These are phyloP conservation scores for Cubamyces lactineus DNA, from an alignment of 768 basidiomycete genomes.

Conservation along the genomic window DNA sequence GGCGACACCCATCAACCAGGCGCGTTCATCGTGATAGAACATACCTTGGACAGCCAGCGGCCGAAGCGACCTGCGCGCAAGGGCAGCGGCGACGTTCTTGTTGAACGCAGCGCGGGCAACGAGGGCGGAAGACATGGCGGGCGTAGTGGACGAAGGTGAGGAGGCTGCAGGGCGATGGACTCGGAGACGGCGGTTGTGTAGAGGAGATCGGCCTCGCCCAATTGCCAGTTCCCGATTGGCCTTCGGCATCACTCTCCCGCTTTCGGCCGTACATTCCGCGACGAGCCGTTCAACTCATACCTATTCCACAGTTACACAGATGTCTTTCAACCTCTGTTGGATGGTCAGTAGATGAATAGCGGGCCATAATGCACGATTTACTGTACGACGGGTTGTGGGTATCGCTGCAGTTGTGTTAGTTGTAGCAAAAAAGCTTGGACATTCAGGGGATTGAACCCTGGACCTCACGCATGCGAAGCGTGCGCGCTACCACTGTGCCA, in stretches of 20 bases:
- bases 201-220: conserved; percentile 15
- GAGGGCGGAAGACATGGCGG: conserved; percentile 53
- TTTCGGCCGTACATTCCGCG: conserved; percentile 21
- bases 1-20: not conserved
- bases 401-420: too few relatives aligned
- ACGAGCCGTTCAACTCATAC: too few relatives aligned
- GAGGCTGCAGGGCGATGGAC: not conserved
- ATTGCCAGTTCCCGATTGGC: conserved; percentile 22
- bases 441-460: conserved; percentile 37
- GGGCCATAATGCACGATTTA: too few relatives aligned
- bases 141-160: conserved; percentile 24
- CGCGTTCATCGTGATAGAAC: conserved; percentile 15
- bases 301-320: too few relatives aligned
- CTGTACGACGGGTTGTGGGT: too few relatives aligned
- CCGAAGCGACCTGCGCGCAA: conserved; percentile 44
- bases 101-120: conserved; percentile 53
- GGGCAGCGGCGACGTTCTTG: conserved; percentile 42
- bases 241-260: conserved; percentile 18
- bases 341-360: too few relatives aligned
- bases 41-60: conserved; percentile 47
- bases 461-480: conserved; percentile 42
- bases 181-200: not conserved
- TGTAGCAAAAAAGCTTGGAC: conserved; percentile 29
- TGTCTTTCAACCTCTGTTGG: too few relatives aligned
- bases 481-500: conserved; percentile 43